Percentiles rank a stretch among this genome's conserved stretches.
Conservation (phyloP, 129 eudicot species). For the Kitagawia praeruptora region DNA sequence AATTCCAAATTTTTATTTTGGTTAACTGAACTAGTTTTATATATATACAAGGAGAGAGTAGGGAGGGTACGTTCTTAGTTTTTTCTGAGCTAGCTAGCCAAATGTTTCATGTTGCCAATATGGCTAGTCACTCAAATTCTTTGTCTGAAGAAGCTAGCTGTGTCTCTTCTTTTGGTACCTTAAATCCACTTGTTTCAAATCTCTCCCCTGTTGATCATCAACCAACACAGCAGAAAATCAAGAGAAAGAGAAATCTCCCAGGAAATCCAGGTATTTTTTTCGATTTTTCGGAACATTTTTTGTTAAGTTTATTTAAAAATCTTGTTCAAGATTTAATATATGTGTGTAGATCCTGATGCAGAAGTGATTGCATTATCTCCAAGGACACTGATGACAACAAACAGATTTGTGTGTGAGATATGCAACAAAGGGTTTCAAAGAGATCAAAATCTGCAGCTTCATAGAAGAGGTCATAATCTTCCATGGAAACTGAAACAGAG, state of each 20-base stretch:
- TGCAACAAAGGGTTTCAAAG: constrained; percentile 98
- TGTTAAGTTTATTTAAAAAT: background rate
- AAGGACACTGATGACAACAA: constrained; percentile 69
- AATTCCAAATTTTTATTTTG: background rate
- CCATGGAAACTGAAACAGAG: constrained; percentile 95
- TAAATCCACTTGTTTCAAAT: constrained; percentile 43
- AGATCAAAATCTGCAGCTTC: constrained; percentile 84
- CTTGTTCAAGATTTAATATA: background rate
- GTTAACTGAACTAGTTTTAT: background rate
- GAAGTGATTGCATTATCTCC: constrained; percentile 95
- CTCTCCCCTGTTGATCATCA: constrained; percentile 19
- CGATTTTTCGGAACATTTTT: background rate
- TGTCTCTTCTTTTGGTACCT: constrained; percentile 41
- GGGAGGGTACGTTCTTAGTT: constrained; percentile 17
- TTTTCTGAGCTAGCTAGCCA: constrained; percentile 16
- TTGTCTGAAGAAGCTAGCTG: constrained; percentile 58
- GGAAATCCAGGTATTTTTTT: constrained; percentile 68
- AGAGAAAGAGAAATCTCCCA: constrained; percentile 85
- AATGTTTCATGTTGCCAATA: constrained; percentile 52
- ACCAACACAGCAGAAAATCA: constrained; percentile 49
- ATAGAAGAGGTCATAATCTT: constrained; percentile 87
- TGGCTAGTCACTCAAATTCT: constrained; percentile 47
- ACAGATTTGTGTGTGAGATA: constrained; percentile 89
- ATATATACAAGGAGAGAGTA: background rate
- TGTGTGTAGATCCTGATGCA: constrained; percentile 74